phyloP scores from a whole-genome alignment of 495 filamentous ascomycete genomes.

The Melanomma pulvis-pyrius region DNA sequence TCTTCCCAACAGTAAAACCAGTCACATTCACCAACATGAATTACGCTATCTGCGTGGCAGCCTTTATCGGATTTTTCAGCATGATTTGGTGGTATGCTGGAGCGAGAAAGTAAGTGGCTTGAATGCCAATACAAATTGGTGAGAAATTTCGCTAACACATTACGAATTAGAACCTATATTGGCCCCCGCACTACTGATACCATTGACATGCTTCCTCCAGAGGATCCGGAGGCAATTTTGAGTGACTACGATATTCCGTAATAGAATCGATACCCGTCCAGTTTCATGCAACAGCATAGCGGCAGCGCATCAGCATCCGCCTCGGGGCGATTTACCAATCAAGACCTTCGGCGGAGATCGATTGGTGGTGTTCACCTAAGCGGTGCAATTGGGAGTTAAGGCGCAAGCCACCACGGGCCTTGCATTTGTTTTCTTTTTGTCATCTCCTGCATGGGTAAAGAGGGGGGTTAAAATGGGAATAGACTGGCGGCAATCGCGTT shows the following conservation, averaged over 20 bases:
- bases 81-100: slow-evolving; percentile 68
- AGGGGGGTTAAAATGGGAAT: neutral
- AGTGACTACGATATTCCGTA: slow-evolving; percentile 31
- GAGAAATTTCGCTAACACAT: neutral
- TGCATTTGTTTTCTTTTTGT: slow-evolving; percentile 2
- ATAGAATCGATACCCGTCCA: neutral
- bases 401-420: slow-evolving; percentile 12
- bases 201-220: slow-evolving; percentile 37
- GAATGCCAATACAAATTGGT: neutral
- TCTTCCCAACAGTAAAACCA: slow-evolving; percentile 65
- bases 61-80: slow-evolving; percentile 62
- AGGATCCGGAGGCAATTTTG: slow-evolving; percentile 40
- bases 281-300: neutral
- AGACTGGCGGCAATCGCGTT: slow-evolving; percentile 5
- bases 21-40: slow-evolving; percentile 71
- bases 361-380: neutral
- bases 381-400: slow-evolving; percentile 20
- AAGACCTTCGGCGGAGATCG: neutral
- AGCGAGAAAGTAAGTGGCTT: slow-evolving; percentile 56
- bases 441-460: neutral
- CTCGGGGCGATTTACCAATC: neutral
- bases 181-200: slow-evolving; percentile 39
- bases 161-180: slow-evolving; percentile 35
- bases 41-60: slow-evolving; percentile 68
- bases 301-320: slow-evolving; percentile 2